These are phyloP conservation scores for Monotropa hypopitys DNA, from an alignment of 179 eudicot species.

Conservation along the genomic window DNA sequence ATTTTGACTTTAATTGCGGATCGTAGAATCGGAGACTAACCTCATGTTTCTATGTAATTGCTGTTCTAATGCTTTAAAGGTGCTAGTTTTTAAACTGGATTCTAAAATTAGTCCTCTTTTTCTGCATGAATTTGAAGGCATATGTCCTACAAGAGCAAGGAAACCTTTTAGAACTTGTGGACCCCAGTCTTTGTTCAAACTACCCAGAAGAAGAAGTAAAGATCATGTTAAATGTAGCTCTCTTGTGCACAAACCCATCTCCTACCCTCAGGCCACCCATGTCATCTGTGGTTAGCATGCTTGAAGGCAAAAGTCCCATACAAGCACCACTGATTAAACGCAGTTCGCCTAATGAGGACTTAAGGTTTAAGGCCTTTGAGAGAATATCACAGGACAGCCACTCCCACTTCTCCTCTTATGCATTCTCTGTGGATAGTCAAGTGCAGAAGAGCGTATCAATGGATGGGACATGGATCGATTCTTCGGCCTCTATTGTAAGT, in stretches of 20 bases:
- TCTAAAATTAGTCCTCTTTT: background rate
- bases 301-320: conserved; percentile 27
- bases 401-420: conserved; percentile 12
- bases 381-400: conserved; percentile 23
- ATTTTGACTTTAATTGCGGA: background rate
- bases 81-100: background rate
- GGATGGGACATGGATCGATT: conserved; percentile 19
- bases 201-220: conserved; percentile 20
- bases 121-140: conserved; percentile 17
- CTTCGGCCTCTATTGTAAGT: conserved; percentile 19
- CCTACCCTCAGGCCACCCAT: conserved; percentile 31
- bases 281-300: conserved; percentile 41
- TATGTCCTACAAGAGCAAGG: conserved; percentile 29
- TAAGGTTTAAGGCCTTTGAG: conserved; percentile 28
- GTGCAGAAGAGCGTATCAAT: conserved; percentile 22
- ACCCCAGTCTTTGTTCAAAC: conserved; percentile 19
- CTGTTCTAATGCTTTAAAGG: background rate
- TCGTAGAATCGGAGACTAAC: background rate
- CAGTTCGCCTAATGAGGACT: conserved; percentile 9
- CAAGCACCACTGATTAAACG: conserved; percentile 30
- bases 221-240: conserved; percentile 20
- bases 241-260: conserved; percentile 29
- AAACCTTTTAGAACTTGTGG: conserved; percentile 21
- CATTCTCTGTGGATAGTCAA: conserved; percentile 15
- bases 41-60: background rate